Percentiles rank a stretch among this genome's conserved stretches.
phyloP scores from a whole-genome alignment of 768 basidiomycete genomes.

The Leccinum boreale region DNA sequence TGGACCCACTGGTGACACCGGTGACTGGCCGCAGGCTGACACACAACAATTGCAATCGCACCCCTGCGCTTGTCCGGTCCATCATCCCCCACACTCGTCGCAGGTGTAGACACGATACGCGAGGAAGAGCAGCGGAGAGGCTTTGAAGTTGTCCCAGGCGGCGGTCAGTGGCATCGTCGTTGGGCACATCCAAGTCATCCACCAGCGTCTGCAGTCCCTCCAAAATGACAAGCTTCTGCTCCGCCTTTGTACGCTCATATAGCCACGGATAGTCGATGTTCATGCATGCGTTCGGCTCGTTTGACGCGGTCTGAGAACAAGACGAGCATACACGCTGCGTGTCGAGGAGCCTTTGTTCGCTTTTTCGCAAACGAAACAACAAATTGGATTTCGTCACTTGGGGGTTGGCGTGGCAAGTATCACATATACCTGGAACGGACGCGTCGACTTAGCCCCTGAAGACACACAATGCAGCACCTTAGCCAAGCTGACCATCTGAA shows the following conservation, averaged over 20 bases:
- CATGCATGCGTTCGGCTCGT: conserved; percentile 69
- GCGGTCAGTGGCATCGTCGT: background rate
- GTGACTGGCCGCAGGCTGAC: too few relatives aligned
- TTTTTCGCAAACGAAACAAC: conserved; percentile 47
- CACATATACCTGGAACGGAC: conserved; percentile 54
- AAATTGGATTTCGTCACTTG: conserved; percentile 57
- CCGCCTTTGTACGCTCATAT: conserved; percentile 64
- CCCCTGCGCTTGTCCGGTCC: too few relatives aligned
- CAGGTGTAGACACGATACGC: too few relatives aligned
- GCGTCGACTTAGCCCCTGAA: background rate
- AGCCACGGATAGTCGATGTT: conserved; percentile 87
- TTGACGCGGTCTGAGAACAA: conserved; percentile 55
- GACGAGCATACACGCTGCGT: conserved; percentile 69
- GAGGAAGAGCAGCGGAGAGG: too few relatives aligned
- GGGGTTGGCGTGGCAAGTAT: conserved; percentile 49
- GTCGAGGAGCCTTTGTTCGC: conserved; percentile 53
- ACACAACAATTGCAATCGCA: too few relatives aligned
- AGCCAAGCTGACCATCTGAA: conserved; percentile 44
- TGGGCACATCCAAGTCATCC: conserved; percentile 20
- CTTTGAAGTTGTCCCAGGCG: too few relatives aligned
- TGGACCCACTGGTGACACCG: too few relatives aligned
- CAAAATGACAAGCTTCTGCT: conserved; percentile 36
- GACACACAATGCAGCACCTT: background rate
- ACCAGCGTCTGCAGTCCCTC: conserved; percentile 31
- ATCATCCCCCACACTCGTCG: too few relatives aligned